phyloP scores from a whole-genome alignment of 2,329 filamentous ascomycete genomes.

The Davidsoniella neocaledoniae region DNA sequence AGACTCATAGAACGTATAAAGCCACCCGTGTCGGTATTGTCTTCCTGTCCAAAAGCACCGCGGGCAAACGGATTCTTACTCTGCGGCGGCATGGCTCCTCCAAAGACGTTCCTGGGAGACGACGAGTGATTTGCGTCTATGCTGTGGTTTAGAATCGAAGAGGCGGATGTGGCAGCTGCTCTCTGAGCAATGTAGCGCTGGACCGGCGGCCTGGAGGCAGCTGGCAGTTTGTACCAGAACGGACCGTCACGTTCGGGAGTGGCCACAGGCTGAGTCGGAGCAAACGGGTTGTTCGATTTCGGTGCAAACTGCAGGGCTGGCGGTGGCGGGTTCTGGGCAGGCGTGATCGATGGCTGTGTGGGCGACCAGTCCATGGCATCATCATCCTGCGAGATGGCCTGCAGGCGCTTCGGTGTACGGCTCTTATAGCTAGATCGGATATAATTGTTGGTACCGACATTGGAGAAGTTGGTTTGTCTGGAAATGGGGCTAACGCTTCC shows the following conservation, averaged over 20 bases:
- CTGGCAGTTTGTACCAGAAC: conserved; percentile 49
- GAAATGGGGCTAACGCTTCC: conserved; percentile 6
- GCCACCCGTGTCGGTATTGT: neutral
- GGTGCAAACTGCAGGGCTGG: neutral
- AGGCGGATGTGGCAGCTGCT: conserved; percentile 5
- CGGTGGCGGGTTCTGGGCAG: conserved; percentile 17
- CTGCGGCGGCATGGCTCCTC: neutral
- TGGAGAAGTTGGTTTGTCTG: conserved; percentile 4
- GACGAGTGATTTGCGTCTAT: neutral
- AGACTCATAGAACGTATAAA: no score
- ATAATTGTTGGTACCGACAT: neutral
- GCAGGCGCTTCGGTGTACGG: conserved; percentile 6
- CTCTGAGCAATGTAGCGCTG: conserved; percentile 10
- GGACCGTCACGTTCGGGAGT: conserved; percentile 15
- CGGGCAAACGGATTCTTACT: neutral
- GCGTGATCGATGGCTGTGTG: conserved; percentile 29
- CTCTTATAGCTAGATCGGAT: conserved; percentile 5
- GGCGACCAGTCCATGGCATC: conserved; percentile 55
- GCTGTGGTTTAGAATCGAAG: conserved; percentile 3
- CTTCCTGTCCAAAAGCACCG: neutral
- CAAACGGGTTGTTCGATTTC: conserved; percentile 8
- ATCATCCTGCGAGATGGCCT: conserved; percentile 24
- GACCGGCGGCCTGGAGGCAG: conserved; percentile 39
- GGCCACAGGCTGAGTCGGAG: neutral
- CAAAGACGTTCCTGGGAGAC: neutral